These are phyloP conservation scores for Exophiala sideris DNA, from an alignment of 2,329 filamentous ascomycete genomes.

Conservation along the genomic window DNA sequence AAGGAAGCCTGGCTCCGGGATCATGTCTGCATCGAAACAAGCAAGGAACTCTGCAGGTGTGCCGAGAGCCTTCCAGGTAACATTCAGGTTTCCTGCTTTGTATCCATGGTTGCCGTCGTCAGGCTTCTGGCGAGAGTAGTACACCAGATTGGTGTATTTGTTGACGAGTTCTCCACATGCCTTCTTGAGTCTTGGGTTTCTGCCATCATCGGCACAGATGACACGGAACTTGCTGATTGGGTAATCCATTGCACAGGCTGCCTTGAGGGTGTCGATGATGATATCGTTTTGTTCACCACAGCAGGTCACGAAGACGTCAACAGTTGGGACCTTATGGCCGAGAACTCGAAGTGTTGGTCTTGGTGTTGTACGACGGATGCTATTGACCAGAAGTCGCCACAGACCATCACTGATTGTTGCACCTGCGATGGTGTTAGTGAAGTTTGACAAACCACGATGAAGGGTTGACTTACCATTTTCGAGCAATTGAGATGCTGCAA, in stretches of 20 bases:
- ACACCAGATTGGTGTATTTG: slow-evolving; percentile 39
- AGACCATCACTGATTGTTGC: slow-evolving; percentile 11
- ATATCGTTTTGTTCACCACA: slow-evolving; percentile 56
- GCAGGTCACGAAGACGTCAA: slow-evolving; percentile 56
- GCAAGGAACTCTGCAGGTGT: slow-evolving; percentile 56
- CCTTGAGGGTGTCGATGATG: slow-evolving; percentile 53
- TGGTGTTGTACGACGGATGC: slow-evolving; percentile 53
- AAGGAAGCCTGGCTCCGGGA: slow-evolving; percentile 36
- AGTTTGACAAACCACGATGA: neutral
- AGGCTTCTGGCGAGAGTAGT: slow-evolving; percentile 41
- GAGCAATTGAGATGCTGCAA: slow-evolving; percentile 10
- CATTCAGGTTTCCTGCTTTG: slow-evolving; percentile 48
- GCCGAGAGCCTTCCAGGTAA: slow-evolving; percentile 22
- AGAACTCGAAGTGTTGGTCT: slow-evolving; percentile 17
- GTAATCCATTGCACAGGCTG: slow-evolving; percentile 52
- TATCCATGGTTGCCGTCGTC: slow-evolving; percentile 37
- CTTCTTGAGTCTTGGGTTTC: slow-evolving; percentile 35
- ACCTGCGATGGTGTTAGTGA: slow-evolving; percentile 5
- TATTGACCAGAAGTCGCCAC: slow-evolving; percentile 27
- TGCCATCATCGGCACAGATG: slow-evolving; percentile 51
- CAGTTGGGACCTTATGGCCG: slow-evolving; percentile 48
- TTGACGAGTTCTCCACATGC: slow-evolving; percentile 34
- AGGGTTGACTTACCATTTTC: slow-evolving; percentile 14
- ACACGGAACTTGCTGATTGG: slow-evolving; percentile 51
- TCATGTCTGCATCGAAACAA: slow-evolving; percentile 66